Conservation (phyloP, 495 filamentous ascomycete genomes). For the Aspergillus homomorphus region DNA sequence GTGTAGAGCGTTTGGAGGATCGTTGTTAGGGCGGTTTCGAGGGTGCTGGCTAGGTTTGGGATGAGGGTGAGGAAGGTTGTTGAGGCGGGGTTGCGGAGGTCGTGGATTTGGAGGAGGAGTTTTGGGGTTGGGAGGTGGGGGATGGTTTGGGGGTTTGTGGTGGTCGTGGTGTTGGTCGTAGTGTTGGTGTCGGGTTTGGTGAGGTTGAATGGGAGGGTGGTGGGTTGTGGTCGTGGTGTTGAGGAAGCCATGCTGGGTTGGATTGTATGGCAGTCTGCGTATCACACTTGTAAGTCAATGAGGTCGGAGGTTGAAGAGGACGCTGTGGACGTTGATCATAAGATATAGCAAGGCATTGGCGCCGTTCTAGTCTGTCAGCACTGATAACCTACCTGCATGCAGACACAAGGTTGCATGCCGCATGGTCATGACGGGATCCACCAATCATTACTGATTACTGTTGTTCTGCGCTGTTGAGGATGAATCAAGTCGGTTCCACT, state of each 20-base stretch:
- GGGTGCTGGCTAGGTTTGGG: conserved; percentile 51
- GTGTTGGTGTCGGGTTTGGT: not conserved
- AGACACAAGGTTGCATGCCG: not conserved
- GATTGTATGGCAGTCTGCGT: not conserved
- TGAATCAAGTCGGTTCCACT: not conserved
- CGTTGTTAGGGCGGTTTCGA: conserved; percentile 58
- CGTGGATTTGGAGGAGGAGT: conserved; percentile 66
- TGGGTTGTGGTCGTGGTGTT: conserved; percentile 4
- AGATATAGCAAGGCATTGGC: not conserved
- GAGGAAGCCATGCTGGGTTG: conserved; percentile 7
- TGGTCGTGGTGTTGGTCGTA: not conserved
- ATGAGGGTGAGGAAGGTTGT: conserved; percentile 59
- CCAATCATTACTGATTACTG: conserved; percentile 4
- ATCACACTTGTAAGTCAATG: not conserved
- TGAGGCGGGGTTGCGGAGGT: conserved; percentile 63
- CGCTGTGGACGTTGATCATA: not conserved
- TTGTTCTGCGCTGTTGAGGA: no score
- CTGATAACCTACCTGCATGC: not conserved
- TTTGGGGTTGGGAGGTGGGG: conserved; percentile 51
- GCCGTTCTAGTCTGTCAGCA: not conserved
- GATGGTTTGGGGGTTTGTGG: not conserved
- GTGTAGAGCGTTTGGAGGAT: conserved; percentile 67
- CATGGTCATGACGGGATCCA: not conserved
- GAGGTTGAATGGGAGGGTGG: not conserved
- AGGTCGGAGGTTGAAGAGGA: not conserved